Evolutionary conservation across 164 flowering plant species (phyloP), one percentile per base, ranked within the genome.

Genomic region (Umbellularia californica): DNA sequence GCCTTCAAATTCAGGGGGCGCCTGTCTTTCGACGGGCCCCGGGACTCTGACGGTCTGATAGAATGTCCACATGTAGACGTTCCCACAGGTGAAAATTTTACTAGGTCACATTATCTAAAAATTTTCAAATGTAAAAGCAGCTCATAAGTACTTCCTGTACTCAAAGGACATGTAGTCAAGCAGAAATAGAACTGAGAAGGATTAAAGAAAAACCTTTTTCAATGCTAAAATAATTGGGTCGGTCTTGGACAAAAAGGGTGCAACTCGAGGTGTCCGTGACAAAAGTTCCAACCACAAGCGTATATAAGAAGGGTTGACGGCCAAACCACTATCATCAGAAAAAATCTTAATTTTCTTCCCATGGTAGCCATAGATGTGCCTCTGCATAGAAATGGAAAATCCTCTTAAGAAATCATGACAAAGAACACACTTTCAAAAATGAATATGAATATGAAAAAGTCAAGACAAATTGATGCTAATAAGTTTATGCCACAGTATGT

Each of bases 251-350:
- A 93, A 85, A 81, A 91, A 95, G 50, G 97, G 98, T 68, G 97
- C 97, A 76, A 95, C 94, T 51, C 99, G 88, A 77, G 99, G 95
- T 50, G 97, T 93, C 72, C 77, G 89, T 35, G 99, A 93, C 83
- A 93, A 81, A 73, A 92, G 85, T 74, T 92, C 88, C 82, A 93
- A 81, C 98, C 94, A 95, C 19, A 90, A 87, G 60, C 77, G 73
- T 60, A 95, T 75, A 62, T 92, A 92, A 77, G 88, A 86, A 76
- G 97, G 96, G 78, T 85, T 93, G 76, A 92, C 87, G 58, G 99
- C 93, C 79, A 93, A 83, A 78, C 87, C 87, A 85, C 94, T 91
- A 65, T 83, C 80, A 73, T 95, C 99, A 6, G 92, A 91, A 86
- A 95, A 93, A 47, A 93, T 87, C 68, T 92, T 79, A 66, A 92